Base-by-base conservation (phyloP, 139 green algal genomes). In the Closterium sp. region DNA sequence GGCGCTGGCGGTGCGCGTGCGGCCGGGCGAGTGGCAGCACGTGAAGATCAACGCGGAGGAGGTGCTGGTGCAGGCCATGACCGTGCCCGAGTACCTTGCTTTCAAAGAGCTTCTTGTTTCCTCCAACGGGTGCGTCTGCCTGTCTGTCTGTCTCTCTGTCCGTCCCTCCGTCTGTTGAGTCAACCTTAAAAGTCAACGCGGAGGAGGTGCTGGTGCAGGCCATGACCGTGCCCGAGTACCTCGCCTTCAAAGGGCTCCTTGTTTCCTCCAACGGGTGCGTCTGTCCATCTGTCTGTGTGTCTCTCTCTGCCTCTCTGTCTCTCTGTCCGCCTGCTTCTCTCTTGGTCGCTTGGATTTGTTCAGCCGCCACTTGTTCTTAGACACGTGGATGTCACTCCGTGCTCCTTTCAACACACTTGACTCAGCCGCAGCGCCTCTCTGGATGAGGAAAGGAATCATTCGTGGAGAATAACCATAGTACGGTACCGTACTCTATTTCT, bases 191-290 rank as follows among this genome's bases (percentile, higher is more conserved):
- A n/a, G n/a, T 97, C 86, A 93, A 95, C 31, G 87, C 91, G 9
- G 92, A 97, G 13, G 91, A 95, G 87, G 93, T 97, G 94, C 88
- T 88, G 1, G 95, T 95, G 21, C 92, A 97, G 70, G 94, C 96
- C 85, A 92, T 98, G 62, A 92, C 86, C 1, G 92, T 94, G 3
- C 88, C 92, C 10, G 91, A 96, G 70, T 98, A 97, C 95, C 95
- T 98, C 84, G 94, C 91, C 0, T 96, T 97, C 93, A 98, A 98
- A 89, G 96, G 97, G 93, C 93, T 94, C 2, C 94, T 97, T 22
- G 79, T 62, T 34, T 31, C 85, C 1, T 31, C 85, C 38, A 28
- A 88, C 27, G 45, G 24, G 29, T 50, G 19, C 3, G 28, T 30
- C 84, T 87, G 28, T n/a, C 31, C 3, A 91, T 27, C 31, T n/a